phyloP scores from a whole-genome alignment of 768 basidiomycete genomes.

The Candolleomyces efflorescens region DNA sequence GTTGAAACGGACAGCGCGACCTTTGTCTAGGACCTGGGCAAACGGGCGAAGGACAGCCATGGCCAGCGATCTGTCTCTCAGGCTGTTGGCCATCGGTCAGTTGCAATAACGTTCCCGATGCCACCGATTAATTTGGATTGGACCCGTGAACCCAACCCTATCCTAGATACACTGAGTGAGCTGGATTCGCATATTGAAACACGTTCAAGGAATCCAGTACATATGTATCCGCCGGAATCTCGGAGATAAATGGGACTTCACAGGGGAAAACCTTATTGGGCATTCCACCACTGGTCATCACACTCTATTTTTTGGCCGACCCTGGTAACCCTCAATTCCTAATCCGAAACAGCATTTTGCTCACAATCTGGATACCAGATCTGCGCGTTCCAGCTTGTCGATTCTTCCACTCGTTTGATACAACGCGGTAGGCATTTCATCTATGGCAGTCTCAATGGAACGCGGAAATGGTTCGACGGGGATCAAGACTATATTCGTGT shows the following conservation, averaged over 20 bases:
- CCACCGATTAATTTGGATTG: background rate
- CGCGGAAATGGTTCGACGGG: background rate
- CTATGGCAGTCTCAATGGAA: background rate
- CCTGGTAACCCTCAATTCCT: background rate
- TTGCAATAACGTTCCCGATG: too few species aligned
- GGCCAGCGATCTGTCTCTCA: too few species aligned
- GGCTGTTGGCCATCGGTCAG: too few species aligned
- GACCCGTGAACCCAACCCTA: background rate
- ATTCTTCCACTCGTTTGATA: background rate
- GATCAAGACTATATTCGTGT: background rate
- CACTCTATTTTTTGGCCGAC: background rate
- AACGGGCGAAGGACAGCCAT: too few species aligned
- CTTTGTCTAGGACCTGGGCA: too few species aligned
- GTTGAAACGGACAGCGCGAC: too few species aligned
- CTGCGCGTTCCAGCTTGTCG: background rate
- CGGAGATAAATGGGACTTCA: background rate
- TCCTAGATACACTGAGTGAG: background rate
- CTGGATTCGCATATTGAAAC: background rate
- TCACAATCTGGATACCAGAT: background rate
- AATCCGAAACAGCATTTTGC: background rate
- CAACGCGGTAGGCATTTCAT: background rate
- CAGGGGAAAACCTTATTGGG: background rate
- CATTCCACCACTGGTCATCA: background rate
- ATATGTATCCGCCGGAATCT: background rate
- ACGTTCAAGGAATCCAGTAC: background rate